Percentiles rank a stretch among this genome's conserved stretches.
Evolutionary conservation across 139 green algal species (phyloP).

Genomic region (Deuterostichococcus epilithicus): DNA sequence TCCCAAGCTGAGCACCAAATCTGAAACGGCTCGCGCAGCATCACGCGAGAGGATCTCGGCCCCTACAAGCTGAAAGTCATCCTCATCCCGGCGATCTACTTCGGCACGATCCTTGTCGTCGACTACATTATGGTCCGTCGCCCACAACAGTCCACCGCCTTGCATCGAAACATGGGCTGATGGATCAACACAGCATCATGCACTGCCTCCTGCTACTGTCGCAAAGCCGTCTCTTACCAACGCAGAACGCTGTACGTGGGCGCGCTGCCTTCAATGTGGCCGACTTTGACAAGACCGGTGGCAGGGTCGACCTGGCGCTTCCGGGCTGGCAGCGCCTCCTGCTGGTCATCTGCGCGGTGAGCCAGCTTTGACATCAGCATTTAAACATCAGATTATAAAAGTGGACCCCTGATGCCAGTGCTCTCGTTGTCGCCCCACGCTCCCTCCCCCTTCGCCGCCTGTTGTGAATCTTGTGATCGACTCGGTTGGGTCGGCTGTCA

Average conservation of each 20-base stretch:
- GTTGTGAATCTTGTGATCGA: too few species aligned
- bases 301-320: not conserved
- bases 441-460: too few species aligned
- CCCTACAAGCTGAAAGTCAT: constrained; percentile 40
- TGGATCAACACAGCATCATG: too few species aligned
- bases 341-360: constrained; percentile 8
- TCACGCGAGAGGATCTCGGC: constrained; percentile 43
- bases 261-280: not conserved
- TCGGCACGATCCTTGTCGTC: constrained; percentile 40
- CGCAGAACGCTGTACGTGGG: not conserved
- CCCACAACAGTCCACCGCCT: not conserved
- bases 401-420: not conserved
- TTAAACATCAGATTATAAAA: too few species aligned
- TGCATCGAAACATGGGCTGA: not conserved
- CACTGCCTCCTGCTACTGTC: too few species aligned
- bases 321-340: not conserved
- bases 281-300: not conserved
- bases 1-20: not conserved
- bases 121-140: constrained; percentile 16
- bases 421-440: too few species aligned
- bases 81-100: constrained; percentile 43
- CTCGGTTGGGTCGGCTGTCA: too few species aligned
- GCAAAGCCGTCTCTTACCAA: too few species aligned
- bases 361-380: too few species aligned
- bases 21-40: constrained; percentile 25